Evolutionary conservation across 1,139 yeast species (phyloP), one percentile per base, ranked within the genome.

Genomic region (Nadsonia commutata): DNA sequence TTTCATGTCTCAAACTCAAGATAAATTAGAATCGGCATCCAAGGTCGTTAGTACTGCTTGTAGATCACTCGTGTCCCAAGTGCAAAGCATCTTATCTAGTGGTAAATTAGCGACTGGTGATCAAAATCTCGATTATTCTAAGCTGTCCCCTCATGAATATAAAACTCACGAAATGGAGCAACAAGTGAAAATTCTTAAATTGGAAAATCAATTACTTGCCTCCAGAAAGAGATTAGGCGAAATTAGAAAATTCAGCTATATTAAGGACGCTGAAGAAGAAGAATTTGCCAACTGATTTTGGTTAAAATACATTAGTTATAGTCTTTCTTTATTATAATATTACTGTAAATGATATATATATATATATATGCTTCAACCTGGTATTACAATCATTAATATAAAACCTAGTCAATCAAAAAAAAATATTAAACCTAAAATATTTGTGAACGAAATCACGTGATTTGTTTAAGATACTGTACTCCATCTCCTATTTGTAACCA

Each of bases 141-240:
- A 71, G 54, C 64, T 84, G 48, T 72, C 86, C 16, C 74, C 84
- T 18, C 85, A 83, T 57, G 94, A 84, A 59, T 85, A 85, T 53
- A 82, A 82, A 62, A 82, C 94, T 0, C 72, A 77, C 22, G 94
- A 88, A 57, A 84, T 85, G 95, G 94, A 85, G 56, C 95, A 85
- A 61, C 95, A 85, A 59, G 95, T 86, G 13, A 88, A 83, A 59
- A 86, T 85, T 40, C 70, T 85, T 60, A 82, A 83, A 60, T 66
- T 85, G 49, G 95, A 85, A 56, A 83, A 83, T 53, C 74, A 79
- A 47, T 67, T 84, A 52, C 65, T 66, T 43, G 59, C 74, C 11
- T 94, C 95, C 0, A 72, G 95, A 59, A 83, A 81, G 63, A 74
- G 83, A 55, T 67, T 85, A 49, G 94, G 94, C 31, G 94, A 83